phyloP scores from a whole-genome alignment of 2,329 filamentous ascomycete genomes.

The Fusarium sp. region DNA sequence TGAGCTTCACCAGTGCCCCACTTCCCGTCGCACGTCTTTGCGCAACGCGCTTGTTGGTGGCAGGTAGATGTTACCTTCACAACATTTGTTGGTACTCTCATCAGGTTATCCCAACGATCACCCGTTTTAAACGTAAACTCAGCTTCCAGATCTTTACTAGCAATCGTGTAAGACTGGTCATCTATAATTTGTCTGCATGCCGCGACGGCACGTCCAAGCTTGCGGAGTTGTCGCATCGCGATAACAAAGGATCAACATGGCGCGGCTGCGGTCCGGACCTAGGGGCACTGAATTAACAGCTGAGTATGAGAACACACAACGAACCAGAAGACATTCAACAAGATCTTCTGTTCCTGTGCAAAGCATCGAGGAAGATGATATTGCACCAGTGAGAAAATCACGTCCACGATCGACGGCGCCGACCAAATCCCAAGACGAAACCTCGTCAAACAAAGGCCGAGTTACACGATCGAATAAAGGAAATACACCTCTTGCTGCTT shows the following conservation, averaged over 20 bases:
- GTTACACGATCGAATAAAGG: constrained; percentile 25
- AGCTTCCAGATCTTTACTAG: not conserved
- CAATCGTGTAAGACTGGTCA: not conserved
- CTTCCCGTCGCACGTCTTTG: constrained; percentile 1
- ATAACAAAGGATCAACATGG: constrained; percentile 25
- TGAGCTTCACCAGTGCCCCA: constrained; percentile 27
- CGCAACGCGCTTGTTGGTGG: not conserved
- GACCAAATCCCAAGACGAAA: not conserved
- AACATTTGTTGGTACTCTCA: not conserved
- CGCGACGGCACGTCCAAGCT: not conserved
- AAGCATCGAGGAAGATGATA: constrained; percentile 11
- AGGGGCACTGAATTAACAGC: not conserved
- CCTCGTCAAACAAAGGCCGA: constrained; percentile 2
- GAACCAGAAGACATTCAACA: not conserved
- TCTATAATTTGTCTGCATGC: not conserved
- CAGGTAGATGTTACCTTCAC: constrained; percentile 1
- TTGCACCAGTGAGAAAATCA: not conserved
- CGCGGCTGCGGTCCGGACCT: constrained; percentile 19
- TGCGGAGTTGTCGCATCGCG: not conserved
- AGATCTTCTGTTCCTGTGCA: not conserved
- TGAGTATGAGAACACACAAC: not conserved
- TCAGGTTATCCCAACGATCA: not conserved
- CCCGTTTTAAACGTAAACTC: not conserved
- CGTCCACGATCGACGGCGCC: constrained; percentile 1
- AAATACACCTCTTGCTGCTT: not conserved